A percentile compares a stretch with the other conserved stretches of the same genome.
phyloP scores from a whole-genome alignment of 2,329 filamentous ascomycete genomes.

The Fusarium floridanum region DNA sequence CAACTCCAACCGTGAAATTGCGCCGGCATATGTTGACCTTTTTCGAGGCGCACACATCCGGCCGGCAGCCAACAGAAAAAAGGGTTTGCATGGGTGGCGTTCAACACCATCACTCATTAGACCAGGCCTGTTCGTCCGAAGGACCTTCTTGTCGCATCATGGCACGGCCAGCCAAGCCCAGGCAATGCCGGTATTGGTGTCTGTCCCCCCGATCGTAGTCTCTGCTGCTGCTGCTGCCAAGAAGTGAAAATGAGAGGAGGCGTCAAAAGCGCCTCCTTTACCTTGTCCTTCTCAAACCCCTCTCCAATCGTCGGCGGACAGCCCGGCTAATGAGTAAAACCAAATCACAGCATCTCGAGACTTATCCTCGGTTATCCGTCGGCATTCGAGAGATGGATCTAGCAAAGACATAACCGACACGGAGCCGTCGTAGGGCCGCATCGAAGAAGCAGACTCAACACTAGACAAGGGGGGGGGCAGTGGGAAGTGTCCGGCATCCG shows the following conservation, averaged over 20 bases:
- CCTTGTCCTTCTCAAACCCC: neutral
- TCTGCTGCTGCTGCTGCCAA: neutral
- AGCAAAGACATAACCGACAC: constrained; percentile 8
- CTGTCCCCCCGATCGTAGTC: neutral
- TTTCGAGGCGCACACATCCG: constrained; percentile 12
- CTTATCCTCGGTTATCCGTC: constrained; percentile 45
- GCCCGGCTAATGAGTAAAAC: constrained; percentile 30
- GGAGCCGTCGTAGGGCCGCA: constrained; percentile 24
- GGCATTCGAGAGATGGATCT: constrained; percentile 30
- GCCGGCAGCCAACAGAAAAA: constrained; percentile 13
- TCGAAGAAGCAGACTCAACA: constrained; percentile 7
- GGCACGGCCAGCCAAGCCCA: constrained; percentile 23
- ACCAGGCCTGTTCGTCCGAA: constrained; percentile 2
- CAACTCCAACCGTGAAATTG: constrained; percentile 5
- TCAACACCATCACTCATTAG: constrained; percentile 1
- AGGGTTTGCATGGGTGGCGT: constrained; percentile 26
- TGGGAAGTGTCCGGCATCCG: constrained; percentile 14
- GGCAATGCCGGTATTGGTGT: constrained; percentile 20
- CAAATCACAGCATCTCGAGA: neutral
- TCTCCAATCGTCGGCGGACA: neutral
- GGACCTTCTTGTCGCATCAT: constrained; percentile 19
- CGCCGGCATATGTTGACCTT: neutral
- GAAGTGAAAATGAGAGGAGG: constrained; percentile 6
- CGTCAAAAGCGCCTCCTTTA: constrained; percentile 5
- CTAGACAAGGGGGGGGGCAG: constrained; percentile 17